Evolutionary conservation across 257 asterid genomes (phyloP).

Genomic region (Solanum chmielewskii): DNA sequence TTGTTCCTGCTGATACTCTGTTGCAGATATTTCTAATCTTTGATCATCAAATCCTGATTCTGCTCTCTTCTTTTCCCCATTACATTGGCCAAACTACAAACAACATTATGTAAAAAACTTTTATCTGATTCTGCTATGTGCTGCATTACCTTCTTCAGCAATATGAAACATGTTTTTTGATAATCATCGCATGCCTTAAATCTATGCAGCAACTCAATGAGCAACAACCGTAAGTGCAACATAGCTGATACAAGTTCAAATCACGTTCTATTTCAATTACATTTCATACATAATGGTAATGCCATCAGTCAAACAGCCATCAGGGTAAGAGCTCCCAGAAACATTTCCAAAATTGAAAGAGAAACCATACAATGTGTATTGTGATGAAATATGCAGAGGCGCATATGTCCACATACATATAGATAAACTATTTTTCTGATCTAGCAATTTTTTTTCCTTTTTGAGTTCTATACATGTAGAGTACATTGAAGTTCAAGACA

Average conservation of each 20-base stretch:
- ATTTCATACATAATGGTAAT: not conserved
- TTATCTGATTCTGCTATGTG: not conserved
- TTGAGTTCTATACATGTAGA: not conserved
- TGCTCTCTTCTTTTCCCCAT: not conserved
- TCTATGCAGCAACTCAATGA: not conserved
- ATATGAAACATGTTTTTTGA: not conserved
- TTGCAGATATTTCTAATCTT: not conserved
- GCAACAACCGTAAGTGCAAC: not conserved
- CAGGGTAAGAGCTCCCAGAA: not conserved
- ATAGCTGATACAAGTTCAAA: not conserved
- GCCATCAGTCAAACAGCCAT: not conserved
- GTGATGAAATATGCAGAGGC: not conserved
- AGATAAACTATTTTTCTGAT: not conserved
- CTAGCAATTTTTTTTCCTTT: not conserved
- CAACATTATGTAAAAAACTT: not conserved
- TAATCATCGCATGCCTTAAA: not conserved
- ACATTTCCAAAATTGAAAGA: not conserved
- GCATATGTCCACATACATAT: not conserved
- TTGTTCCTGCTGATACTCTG: not conserved
- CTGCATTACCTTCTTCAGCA: not conserved
- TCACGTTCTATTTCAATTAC: not conserved
- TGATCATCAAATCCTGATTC: not conserved
- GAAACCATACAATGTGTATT: not conserved
- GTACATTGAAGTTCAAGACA: not conserved
- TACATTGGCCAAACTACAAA: not conserved